Evolutionary conservation across 2,329 filamentous ascomycete genomes (phyloP), one percentile per base, ranked within the genome.

Genomic region (Phoma sp.): DNA sequence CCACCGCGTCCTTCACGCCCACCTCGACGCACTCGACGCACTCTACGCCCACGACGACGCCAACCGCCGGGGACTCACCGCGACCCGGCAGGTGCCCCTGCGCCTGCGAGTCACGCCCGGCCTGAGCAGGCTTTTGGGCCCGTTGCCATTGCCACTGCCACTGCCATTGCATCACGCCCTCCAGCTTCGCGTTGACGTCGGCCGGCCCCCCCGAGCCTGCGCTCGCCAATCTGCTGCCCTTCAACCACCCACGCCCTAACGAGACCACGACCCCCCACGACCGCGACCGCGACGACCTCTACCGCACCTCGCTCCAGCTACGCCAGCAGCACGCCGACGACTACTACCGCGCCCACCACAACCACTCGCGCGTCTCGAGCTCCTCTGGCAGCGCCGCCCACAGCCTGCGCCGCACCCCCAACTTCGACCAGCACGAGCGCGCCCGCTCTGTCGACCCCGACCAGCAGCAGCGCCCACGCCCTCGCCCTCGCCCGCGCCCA

Each of bases 321-420:
- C 75, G 75, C 71, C 74, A 77, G 74, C 74, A 76, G 65, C 72
- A 75, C 63, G 70, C 72, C 57, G 68, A 68, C 48, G 67, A 71
- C 40, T 72, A 66, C 62, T 70, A 72, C 54, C 69, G 68, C 54
- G 63, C 67, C 35, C 64, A 71, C 50, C 67, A 73, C 63, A 68
- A 73, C 55, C 69, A 66, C 61, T 80, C 79, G 62, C 80, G 79
- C 63, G 79, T 81, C 17, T 81, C 82, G 24, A 84, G 80, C 62
- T 82, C 81, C 25, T 80, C 81, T 22, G 81, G 78, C 53, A 84
- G 82, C 66, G 73, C 66, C 17, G 64, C 76, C 22, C 79, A 78
- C 67, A 80, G 78, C 44, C 75, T 86, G 55, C 80, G 84, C 62
- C 80, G 85, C 65, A 83, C 81, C 13, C 80, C 82, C 22, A 77